Conservation (phyloP, 495 filamentous ascomycete genomes). For the Neurospora sp. region DNA sequence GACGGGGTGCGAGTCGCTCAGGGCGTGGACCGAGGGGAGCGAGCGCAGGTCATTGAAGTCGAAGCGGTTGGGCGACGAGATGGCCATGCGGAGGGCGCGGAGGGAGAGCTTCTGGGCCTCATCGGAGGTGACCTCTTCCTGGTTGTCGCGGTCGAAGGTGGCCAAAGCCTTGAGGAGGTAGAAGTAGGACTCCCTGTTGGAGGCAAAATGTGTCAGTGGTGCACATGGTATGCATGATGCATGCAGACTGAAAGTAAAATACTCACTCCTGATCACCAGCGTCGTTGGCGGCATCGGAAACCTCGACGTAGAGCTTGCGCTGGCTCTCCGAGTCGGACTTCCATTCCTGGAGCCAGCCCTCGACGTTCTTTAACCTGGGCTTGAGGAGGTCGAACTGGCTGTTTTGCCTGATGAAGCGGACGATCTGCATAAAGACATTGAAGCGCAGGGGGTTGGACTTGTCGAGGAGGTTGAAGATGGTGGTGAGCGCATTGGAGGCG, state of each 20-base stretch:
- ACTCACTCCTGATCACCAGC: conserved; percentile 63
- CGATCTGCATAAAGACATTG: conserved; percentile 77
- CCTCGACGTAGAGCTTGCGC: conserved; percentile 67
- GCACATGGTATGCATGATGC: background rate
- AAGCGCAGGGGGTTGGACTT: conserved; percentile 66
- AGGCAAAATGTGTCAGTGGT: conserved; percentile 8
- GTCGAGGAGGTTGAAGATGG: conserved; percentile 90
- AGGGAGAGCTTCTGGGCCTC: conserved; percentile 75
- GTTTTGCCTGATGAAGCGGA: conserved; percentile 64
- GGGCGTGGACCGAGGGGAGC: conserved; percentile 76
- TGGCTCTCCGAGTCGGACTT: conserved; percentile 69
- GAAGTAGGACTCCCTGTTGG: conserved; percentile 54
- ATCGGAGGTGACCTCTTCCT: conserved; percentile 47
- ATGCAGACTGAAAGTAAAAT: background rate
- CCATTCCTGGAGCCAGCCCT: conserved; percentile 76
- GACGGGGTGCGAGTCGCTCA: conserved; percentile 69
- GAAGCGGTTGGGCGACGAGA: conserved; percentile 66
- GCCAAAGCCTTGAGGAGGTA: conserved; percentile 76
- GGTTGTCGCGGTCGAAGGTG: conserved; percentile 61
- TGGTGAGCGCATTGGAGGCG: conserved; percentile 78
- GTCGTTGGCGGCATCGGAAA: conserved; percentile 69
- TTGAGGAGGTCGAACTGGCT: conserved; percentile 70
- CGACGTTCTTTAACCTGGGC: conserved; percentile 66
- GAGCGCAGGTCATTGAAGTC: conserved; percentile 90
- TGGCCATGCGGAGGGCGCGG: conserved; percentile 72